Base-by-base conservation (phyloP, 2,329 filamentous ascomycete species). In the Neofusicoccum sp. region DNA sequence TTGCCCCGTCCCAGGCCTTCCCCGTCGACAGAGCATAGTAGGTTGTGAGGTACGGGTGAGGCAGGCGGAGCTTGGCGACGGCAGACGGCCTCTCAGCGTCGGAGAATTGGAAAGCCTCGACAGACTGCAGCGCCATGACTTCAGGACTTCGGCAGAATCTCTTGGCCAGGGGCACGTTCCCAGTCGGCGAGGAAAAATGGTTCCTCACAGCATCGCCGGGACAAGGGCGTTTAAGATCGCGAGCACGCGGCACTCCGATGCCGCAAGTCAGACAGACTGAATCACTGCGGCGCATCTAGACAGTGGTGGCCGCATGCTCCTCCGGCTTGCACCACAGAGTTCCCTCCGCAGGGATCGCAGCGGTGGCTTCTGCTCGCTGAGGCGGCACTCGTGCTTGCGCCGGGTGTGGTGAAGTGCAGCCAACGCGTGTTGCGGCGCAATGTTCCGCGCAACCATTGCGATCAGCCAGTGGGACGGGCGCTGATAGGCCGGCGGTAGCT, bases 21-120 rank as follows among this genome's bases (percentile, higher is more conserved):
- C 49, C 49, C 12, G 49, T 30, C 24, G 7, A 16, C 0, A 43
- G 34, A 14, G 38, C 36, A 34, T 43, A 43, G 61, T 73, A 75
- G 48, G 70, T 66, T 24, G 73, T 75, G 20, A 75, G 70, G 62
- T 74, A 74, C 26, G 73, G 73, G 61, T 75, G 72, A 16, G 73
- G 73, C 47, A 51, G 47, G 16, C 47, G 47, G 9, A 51, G 47
- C 31, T 51, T 51, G 1, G 47, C 47, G 4, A 51, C 47, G 0
- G 31, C 47, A 1, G 47, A 51, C 9, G 47, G 47, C 47, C 14
- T 34, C 33, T 51, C 47, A 24, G 24, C n/a, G 47, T 51, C 47
- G 3, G 47, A 51, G 33, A 51, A 51, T 12, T 51, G 47, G 47
- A 51, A 51, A 6, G 47, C 31, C 11, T 51, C 31, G 3, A 51